Base-by-base conservation (phyloP, 768 basidiomycete genomes). In the Russula olivacea region DNA sequence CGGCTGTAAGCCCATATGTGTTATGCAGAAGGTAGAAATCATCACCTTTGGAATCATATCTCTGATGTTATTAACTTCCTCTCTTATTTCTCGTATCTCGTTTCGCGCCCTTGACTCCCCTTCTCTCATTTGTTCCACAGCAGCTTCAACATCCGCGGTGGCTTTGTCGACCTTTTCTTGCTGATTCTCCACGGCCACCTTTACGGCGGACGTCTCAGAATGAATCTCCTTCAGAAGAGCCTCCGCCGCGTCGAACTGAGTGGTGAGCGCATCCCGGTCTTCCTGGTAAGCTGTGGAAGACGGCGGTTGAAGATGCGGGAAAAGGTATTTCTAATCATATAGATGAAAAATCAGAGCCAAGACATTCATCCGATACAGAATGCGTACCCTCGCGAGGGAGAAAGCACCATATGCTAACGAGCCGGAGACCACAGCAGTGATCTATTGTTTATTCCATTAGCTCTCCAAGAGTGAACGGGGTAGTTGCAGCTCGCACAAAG, bases 21-120 rank as follows among this genome's bases (percentile, higher is more conserved):
- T 19, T 63, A 34, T 63, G 48, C 21, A 59, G n/a, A 12, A 21
- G 5, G 59, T 57, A 65, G n/a, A 30, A 52, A 19, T 14, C 70
- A 76, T 30, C 65, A 95, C 97, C 83, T 91, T 93, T 6, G 97
- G 97, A 19, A 99, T 74, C 85, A 95, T 87, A 66, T 96, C 94
- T 21, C 89, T 84, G 52, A 98, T 85, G 65, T 85, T 89, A 69
- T 88, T 90, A 56, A 98, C 81, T 72, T 98, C 97, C 12, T 93
- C 91, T 58, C 91, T 83, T 58, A 98, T 85, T 77, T 94, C 91
- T 32, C 89, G 83, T 83, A 98, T 87, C 72, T 96, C 93, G 54
- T 93, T 88, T 49, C 89, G 80, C 43, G 89, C 88, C 73, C 83
- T 87, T 34, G 79, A 74, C 70, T 98, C 94, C 0, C 85, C 86